Evolutionary conservation across 2,329 filamentous ascomycete genomes (phyloP).

Genomic region (Fusarium robinianum): DNA sequence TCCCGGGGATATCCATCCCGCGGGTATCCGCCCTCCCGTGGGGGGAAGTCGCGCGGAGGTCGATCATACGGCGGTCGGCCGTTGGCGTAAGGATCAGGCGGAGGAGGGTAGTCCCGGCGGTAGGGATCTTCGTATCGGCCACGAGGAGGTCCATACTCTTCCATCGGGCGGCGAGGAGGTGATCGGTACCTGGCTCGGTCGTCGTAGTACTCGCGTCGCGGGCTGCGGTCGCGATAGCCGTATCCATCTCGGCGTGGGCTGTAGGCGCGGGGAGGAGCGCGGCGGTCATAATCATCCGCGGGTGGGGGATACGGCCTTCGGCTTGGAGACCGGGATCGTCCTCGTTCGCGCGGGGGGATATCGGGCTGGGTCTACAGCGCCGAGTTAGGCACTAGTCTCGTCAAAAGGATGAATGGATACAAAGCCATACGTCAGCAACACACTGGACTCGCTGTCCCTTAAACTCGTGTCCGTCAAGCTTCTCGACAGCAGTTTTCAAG

Average conservation of each 20-base stretch:
- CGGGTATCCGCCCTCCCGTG: conserved; percentile 46
- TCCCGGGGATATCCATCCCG: conserved; percentile 52
- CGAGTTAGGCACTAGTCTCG: conserved; percentile 28
- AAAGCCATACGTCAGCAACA: conserved; percentile 71
- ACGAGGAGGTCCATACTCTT: conserved; percentile 75
- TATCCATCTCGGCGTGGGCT: conserved; percentile 74
- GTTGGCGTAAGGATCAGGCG: conserved; percentile 65
- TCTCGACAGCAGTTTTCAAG: conserved; percentile 88
- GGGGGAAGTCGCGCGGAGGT: conserved; percentile 57
- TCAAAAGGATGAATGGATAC: conserved; percentile 1
- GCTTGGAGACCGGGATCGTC: conserved; percentile 77
- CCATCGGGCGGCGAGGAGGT: conserved; percentile 75
- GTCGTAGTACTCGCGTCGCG: conserved; percentile 85
- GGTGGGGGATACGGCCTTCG: conserved; percentile 69
- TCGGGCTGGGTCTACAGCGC: conserved; percentile 75
- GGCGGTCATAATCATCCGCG: conserved; percentile 81
- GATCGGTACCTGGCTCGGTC: conserved; percentile 81
- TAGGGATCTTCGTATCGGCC: conserved; percentile 79
- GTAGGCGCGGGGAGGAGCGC: conserved; percentile 77
- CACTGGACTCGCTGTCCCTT: conserved; percentile 88
- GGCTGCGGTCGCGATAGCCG: conserved; percentile 86
- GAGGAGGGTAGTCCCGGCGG: conserved; percentile 68
- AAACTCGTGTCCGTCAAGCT: conserved; percentile 90
- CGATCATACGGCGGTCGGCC: conserved; percentile 62
- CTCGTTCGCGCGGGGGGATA: conserved; percentile 67